phyloP scores from a whole-genome alignment of 352 stramenopile genomes.

The Pythium insidiosum region DNA sequence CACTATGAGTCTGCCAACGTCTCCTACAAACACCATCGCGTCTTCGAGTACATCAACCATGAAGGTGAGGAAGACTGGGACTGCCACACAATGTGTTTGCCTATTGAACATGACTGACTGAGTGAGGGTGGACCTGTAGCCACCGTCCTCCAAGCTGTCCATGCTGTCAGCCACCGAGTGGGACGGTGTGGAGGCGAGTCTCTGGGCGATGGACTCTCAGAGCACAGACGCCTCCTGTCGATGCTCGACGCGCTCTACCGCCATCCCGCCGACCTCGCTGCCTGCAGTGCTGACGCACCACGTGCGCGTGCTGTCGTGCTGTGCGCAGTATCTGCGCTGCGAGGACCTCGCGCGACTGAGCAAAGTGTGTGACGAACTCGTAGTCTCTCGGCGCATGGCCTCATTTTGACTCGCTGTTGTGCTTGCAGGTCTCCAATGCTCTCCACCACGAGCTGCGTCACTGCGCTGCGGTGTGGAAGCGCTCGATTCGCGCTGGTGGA shows the following conservation, averaged over 20 bases:
- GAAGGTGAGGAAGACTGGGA: no score
- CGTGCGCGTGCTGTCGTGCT: conserved; percentile 5
- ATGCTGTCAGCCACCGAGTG: conserved; percentile 22
- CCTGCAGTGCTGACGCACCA: no score
- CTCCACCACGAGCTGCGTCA: conserved; percentile 27
- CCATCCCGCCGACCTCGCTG: no score
- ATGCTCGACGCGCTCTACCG: not conserved
- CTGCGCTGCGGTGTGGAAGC: conserved; percentile 65
- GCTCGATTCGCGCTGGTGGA: conserved; percentile 48
- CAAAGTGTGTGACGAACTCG: conserved; percentile 14
- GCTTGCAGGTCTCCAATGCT: not conserved
- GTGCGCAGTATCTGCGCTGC: not conserved
- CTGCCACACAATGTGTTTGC: no score
- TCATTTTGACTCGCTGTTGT: no score
- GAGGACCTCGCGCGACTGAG: not conserved
- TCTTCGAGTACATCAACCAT: no score
- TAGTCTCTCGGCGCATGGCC: not conserved
- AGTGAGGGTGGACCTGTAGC: no score
- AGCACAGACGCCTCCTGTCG: not conserved
- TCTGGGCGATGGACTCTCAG: conserved; percentile 48
- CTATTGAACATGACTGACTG: no score
- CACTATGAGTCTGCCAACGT: no score
- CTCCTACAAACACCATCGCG: no score
- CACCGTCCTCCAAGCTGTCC: not conserved
- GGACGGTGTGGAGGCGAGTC: conserved; percentile 37